phyloP scores from a whole-genome alignment of 768 basidiomycete species.

The Agaricus blazei region DNA sequence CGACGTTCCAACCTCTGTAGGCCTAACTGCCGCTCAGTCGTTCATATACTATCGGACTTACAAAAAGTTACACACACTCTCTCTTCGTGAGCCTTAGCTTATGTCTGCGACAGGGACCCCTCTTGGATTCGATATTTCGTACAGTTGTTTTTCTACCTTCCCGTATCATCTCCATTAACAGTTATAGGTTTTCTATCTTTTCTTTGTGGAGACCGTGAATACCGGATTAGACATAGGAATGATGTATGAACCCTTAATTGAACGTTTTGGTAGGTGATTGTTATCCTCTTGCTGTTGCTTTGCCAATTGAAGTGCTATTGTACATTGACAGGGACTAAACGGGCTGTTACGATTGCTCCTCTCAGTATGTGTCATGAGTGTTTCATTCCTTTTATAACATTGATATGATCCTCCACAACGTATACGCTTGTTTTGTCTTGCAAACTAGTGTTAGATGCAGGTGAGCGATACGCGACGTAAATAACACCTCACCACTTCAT shows the following conservation, averaged over 20 bases:
- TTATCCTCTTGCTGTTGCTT: background rate
- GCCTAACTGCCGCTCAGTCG: conserved; percentile 15
- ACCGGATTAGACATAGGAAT: conserved; percentile 39
- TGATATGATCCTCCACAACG: background rate
- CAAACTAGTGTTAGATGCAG: conserved; percentile 22
- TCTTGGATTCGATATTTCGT: conserved; percentile 30
- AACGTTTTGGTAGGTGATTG: conserved; percentile 23
- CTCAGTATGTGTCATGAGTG: background rate
- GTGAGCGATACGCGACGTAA: conserved; percentile 12
- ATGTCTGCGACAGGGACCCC: conserved; percentile 26
- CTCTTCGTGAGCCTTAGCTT: background rate
- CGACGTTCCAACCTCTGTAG: no score
- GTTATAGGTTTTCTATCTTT: conserved; percentile 35
- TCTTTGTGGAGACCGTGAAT: conserved; percentile 38
- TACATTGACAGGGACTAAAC: background rate
- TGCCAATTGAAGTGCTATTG: background rate
- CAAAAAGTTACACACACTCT: conserved; percentile 24
- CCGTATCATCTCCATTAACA: background rate
- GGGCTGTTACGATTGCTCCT: conserved; percentile 4
- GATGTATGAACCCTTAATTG: conserved; percentile 42
- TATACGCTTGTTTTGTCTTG: background rate
- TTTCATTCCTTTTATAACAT: no score
- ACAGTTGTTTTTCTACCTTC: background rate
- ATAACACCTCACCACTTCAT: background rate
- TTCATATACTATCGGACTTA: conserved; percentile 35